Conservation (phyloP, 345 rosid genomes). For the Xanthoceras sorbifolium region DNA sequence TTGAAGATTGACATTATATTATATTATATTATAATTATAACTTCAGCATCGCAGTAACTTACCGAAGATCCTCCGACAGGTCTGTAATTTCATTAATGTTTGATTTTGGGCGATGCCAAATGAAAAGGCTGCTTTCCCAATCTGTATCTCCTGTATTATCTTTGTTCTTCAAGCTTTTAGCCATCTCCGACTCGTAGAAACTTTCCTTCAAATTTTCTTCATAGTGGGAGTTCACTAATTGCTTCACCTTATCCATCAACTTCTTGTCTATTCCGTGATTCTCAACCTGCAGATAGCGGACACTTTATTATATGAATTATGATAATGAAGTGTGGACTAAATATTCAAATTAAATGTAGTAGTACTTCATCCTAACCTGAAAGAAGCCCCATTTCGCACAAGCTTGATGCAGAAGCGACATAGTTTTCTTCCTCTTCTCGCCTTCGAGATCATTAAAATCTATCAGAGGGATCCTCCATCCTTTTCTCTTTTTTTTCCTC, state of each 20-base stretch:
- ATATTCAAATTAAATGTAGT: background rate
- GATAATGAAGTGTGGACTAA: background rate
- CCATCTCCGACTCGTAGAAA: constrained; percentile 72
- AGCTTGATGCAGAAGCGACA: constrained; percentile 76
- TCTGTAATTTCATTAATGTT: constrained; percentile 55
- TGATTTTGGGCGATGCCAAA: constrained; percentile 69
- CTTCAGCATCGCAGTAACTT: constrained; percentile 24
- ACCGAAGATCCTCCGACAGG: constrained; percentile 65
- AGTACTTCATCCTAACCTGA: constrained; percentile 43
- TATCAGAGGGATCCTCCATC: constrained; percentile 69
- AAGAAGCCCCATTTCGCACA: constrained; percentile 90
- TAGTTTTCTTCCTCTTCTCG: constrained; percentile 56
- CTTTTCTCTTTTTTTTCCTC: constrained; percentile 14
- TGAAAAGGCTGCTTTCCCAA: constrained; percentile 90
- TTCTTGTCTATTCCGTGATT: constrained; percentile 71
- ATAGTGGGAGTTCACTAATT: constrained; percentile 62
- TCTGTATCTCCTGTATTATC: constrained; percentile 49
- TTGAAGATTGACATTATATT: background rate
- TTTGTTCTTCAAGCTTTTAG: constrained; percentile 43
- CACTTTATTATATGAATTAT: background rate
- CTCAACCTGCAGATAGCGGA: constrained; percentile 56
- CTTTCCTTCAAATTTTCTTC: constrained; percentile 58
- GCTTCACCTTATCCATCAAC: constrained; percentile 84
- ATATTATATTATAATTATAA: too few relatives aligned
- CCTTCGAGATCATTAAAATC: constrained; percentile 68